Evolutionary conservation across 2,329 filamentous ascomycete species (phyloP).

Genomic region (Escovopsis sp.): DNA sequence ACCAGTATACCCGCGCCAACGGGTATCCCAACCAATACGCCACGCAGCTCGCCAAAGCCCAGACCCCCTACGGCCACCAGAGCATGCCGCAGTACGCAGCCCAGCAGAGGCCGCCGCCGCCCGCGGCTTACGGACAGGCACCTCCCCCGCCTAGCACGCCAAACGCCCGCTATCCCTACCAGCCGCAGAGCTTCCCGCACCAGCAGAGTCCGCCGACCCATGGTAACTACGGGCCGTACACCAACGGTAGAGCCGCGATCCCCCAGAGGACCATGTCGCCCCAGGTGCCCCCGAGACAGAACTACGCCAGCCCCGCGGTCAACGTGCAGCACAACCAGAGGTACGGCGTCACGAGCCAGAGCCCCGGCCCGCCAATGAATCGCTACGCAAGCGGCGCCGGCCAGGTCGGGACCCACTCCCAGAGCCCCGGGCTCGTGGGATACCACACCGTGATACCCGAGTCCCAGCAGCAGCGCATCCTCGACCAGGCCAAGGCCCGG

Average conservation of each 20-base stretch:
- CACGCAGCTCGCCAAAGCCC: constrained; percentile 36
- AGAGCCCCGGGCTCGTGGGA: constrained; percentile 26
- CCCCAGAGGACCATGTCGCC: constrained; percentile 30
- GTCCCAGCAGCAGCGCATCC: constrained; percentile 33
- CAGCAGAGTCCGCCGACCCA: constrained; percentile 24
- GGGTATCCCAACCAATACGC: constrained; percentile 32
- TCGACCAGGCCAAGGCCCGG: constrained; percentile 36
- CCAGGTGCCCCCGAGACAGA: constrained; percentile 22
- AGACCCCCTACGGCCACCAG: constrained; percentile 37
- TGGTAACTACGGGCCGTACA: constrained; percentile 21
- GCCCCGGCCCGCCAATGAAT: constrained; percentile 15
- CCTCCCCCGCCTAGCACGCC: constrained; percentile 25
- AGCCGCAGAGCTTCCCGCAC: constrained; percentile 21
- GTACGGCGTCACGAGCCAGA: constrained; percentile 10
- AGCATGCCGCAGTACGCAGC: constrained; percentile 32
- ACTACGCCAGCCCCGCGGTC: constrained; percentile 24
- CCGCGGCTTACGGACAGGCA: constrained; percentile 20
- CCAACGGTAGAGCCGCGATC: constrained; percentile 27
- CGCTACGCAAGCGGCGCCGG: constrained; percentile 17
- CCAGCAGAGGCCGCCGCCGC: constrained; percentile 22
- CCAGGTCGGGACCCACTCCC: constrained; percentile 16
- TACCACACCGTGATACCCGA: constrained; percentile 36
- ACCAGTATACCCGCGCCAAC: constrained; percentile 36
- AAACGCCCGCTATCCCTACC: constrained; percentile 28
- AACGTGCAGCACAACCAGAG: constrained; percentile 21